A percentile compares a stretch with the other conserved stretches of the same genome.
Evolutionary conservation across 1,139 yeast species (phyloP).

Genomic region (Saccharomycopsis crataegensis): DNA sequence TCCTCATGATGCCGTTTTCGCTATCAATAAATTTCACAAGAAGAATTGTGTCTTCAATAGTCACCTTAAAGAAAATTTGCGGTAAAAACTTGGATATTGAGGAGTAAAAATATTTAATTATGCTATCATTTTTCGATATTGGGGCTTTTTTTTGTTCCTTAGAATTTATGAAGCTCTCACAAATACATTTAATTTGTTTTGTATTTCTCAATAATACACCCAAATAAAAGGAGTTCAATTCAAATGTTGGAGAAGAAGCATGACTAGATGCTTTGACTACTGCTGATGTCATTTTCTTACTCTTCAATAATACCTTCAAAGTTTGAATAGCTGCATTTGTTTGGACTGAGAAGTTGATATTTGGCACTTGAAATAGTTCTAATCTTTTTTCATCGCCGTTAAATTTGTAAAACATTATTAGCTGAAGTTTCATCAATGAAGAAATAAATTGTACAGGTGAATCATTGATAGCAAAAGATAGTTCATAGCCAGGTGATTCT

Average conservation of each 20-base stretch:
- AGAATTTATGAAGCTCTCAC: conserved; percentile 20
- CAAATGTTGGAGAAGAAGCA: conserved; percentile 37
- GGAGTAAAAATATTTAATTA: conserved; percentile 20
- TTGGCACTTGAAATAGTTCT: conserved; percentile 48
- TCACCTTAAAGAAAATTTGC: conserved; percentile 25
- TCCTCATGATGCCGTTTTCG: conserved; percentile 22
- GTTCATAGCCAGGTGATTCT: conserved; percentile 52
- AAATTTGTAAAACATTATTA: conserved; percentile 30
- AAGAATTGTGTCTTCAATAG: conserved; percentile 28
- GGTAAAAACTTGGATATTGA: conserved; percentile 27
- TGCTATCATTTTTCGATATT: not conserved
- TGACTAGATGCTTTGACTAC: conserved; percentile 45
- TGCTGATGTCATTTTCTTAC: conserved; percentile 37
- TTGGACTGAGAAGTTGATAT: conserved; percentile 43
- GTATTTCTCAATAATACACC: conserved; percentile 30
- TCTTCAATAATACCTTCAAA: conserved; percentile 32
- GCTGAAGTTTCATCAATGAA: conserved; percentile 35
- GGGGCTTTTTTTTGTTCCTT: not conserved
- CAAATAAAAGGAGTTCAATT: conserved; percentile 28
- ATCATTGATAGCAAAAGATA: conserved; percentile 45
- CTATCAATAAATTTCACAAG: conserved; percentile 22
- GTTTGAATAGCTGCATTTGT: conserved; percentile 44
- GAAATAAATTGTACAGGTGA: conserved; percentile 45
- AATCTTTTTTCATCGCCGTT: conserved; percentile 3
- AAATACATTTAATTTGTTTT: conserved; percentile 27